Percentiles rank a stretch among this genome's conserved stretches.
Conservation (phyloP, 2,329 filamentous ascomycete genomes). For the Neofusicoccum parvum region DNA sequence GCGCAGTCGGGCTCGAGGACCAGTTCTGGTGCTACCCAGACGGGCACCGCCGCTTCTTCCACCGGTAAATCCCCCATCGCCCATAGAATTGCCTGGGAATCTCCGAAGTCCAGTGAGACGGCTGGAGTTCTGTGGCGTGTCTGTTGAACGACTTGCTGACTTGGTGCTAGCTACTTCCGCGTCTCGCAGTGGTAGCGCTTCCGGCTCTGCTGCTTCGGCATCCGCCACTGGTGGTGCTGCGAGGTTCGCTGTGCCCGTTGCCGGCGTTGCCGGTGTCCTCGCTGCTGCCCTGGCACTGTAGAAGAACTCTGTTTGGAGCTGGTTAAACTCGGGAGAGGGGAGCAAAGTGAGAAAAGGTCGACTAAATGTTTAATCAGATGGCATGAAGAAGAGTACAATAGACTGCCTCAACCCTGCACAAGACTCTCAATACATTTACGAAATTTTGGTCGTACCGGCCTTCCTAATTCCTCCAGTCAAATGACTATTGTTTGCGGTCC, state of each 20-base stretch:
- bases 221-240: constrained; percentile 10
- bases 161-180: neutral
- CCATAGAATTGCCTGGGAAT: no score
- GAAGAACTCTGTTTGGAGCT: neutral
- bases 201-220: neutral
- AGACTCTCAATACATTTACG: no score
- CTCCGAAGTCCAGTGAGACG: no score
- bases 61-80: neutral
- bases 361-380: no score
- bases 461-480: no score
- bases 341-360: neutral
- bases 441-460: no score
- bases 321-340: neutral
- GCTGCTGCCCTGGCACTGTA: constrained; percentile 4
- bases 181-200: neutral
- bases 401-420: no score
- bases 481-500: no score
- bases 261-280: constrained; percentile 11
- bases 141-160: neutral
- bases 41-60: constrained; percentile 3
- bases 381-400: no score
- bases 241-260: constrained; percentile 1
- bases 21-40: neutral
- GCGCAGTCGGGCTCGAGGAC: constrained; percentile 11
- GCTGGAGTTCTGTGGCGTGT: no score